Base-by-base conservation (phyloP, 805 yeast species). In the Brettanomyces bruxellensis region DNA sequence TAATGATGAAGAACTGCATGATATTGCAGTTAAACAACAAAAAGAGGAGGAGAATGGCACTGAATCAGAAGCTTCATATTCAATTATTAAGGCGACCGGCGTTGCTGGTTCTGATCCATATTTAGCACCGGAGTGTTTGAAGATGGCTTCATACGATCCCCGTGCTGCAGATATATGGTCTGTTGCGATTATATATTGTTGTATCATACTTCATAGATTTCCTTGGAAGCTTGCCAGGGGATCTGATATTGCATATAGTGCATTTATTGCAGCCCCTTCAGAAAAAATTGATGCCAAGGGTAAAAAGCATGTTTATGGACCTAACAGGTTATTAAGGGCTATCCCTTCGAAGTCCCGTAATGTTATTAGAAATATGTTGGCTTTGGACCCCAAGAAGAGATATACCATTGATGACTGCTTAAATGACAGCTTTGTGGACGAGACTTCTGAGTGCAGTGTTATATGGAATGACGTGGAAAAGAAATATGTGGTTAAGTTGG, bases 101-200 rank as follows among this genome's bases (percentile, higher is more conserved):
- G 76, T 91, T 23, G 95, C 91, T 11, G 99, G 99, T 13, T 85
- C 95, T 2, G 99, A 91, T 64, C 98, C 99, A 2, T 91, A 91
- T 59, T 68, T 91, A 50, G 93, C 97, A 0, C 98, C 98, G 0
- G 99, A 91, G 62, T 90, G 91, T 39, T 72, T 91, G 47, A 59
- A 67, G 22, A 47, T 56, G 47, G 50, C 64, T 5, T 55, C 61
- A 40, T 91, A 91, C 62, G 96, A 91, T 62, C 93, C 97, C 18
- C 76, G 93, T 44, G 81, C 83, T 5, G 87, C 82, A 2, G 99
- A 91, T 61, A 78, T 90, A 23, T 91, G 99, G 99, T 86, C 96
- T 1, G 70, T 87, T 45, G 98, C 95, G 0, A 86, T 91, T 28
- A 87, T 93, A 45, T 91, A 76, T 60, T 88, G 95, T 62, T 90